Percentiles rank a stretch among this genome's conserved stretches.
phyloP scores from a whole-genome alignment of 1,139 yeast species.

The Hyphopichia fennica region DNA sequence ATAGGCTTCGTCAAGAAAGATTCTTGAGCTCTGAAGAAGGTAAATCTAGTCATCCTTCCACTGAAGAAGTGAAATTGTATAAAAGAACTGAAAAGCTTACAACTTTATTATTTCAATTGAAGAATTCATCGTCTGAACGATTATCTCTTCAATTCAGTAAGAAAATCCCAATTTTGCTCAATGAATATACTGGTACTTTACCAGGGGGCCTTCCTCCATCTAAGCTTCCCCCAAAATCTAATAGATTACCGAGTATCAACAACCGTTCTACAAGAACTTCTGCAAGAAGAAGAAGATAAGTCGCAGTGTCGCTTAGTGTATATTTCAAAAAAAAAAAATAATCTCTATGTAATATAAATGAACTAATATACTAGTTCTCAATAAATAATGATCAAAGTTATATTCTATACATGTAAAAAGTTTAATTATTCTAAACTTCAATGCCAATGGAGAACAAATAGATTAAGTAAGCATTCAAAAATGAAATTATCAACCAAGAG shows the following conservation, averaged over 20 bases:
- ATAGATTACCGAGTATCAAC: conserved; percentile 40
- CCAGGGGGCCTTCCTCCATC: conserved; percentile 54
- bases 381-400: conserved; percentile 2
- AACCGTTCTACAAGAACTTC: conserved; percentile 25
- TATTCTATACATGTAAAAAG: conserved; percentile 7
- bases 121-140: conserved; percentile 25
- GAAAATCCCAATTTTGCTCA: conserved; percentile 66
- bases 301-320: no score
- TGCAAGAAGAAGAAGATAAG: conserved; percentile 32
- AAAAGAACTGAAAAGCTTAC: conserved; percentile 45
- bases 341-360: not conserved
- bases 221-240: conserved; percentile 16
- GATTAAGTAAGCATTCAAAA: conserved; percentile 72
- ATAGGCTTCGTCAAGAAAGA: conserved; percentile 63
- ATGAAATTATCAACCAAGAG: conserved; percentile 73
- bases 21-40: conserved; percentile 33
- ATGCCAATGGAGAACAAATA: conserved; percentile 68
- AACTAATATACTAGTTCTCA: not conserved
- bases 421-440: conserved; percentile 49
- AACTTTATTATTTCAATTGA: conserved; percentile 27
- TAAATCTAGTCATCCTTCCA: conserved; percentile 28
- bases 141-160: conserved; percentile 38
- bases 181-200: conserved; percentile 75
- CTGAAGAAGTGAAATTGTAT: conserved; percentile 29
- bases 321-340: not conserved